Conservation (phyloP, 2,329 filamentous ascomycete genomes). For the Venturia oleaginea region DNA sequence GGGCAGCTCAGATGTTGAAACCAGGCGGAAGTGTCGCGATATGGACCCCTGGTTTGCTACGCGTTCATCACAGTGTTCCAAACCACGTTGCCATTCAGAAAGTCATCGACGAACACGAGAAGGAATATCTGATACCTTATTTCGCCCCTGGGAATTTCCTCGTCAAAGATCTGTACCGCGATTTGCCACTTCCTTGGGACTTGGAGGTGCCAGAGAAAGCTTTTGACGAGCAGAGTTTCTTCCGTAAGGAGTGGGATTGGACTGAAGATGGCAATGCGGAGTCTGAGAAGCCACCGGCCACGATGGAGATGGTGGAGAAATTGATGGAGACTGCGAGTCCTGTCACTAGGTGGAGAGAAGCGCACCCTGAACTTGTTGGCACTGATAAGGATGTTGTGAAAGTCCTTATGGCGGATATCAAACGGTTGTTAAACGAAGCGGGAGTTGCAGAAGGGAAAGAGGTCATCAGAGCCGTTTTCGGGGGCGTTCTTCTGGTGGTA, state of each 20-base stretch:
- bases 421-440: conserved; percentile 17
- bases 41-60: conserved; percentile 33
- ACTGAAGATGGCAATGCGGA: conserved; percentile 17
- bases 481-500: conserved; percentile 7
- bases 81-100: conserved; percentile 31
- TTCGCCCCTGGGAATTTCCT: conserved; percentile 36
- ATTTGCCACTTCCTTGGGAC: conserved; percentile 44
- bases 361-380: conserved; percentile 31
- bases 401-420: conserved; percentile 22
- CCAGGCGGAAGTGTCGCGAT: conserved; percentile 48
- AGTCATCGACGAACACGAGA: conserved; percentile 31
- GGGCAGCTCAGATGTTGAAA: conserved; percentile 38
- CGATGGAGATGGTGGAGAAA: conserved; percentile 30
- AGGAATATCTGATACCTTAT: conserved; percentile 31
- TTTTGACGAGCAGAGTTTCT: conserved; percentile 34
- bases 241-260: conserved; percentile 35
- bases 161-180: conserved; percentile 31
- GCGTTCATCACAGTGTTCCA: conserved; percentile 27
- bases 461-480: conserved; percentile 14
- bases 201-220: conserved; percentile 22
- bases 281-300: conserved; percentile 18
- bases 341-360: conserved; percentile 37
- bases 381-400: conserved; percentile 34
- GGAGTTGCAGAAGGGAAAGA: conserved; percentile 22
- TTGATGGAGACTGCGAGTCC: conserved; percentile 32